Evolutionary conservation across 2,329 filamentous ascomycete genomes (phyloP), one percentile per base, ranked within the genome.

Genomic region (Lasiodiplodia gonubiensis): DNA sequence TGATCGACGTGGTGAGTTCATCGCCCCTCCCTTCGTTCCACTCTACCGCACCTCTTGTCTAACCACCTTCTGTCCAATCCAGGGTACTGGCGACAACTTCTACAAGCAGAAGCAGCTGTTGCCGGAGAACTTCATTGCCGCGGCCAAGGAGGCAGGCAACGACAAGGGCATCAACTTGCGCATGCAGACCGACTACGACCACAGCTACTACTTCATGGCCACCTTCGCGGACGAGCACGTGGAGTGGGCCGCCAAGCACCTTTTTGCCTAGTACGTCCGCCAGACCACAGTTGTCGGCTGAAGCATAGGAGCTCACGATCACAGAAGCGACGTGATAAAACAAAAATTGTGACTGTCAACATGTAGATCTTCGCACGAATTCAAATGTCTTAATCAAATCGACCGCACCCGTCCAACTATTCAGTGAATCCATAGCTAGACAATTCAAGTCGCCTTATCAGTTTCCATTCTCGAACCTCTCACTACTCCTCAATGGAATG

Each of bases 191-290:
- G 93, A 89, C 70, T 98, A 99, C 77, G 95, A 99, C 79, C 95
- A 99, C 82, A 97, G 93, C 70, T 99, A 99, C 83, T 99, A 89
- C 81, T 97, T 97, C 81, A 96, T 99, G 84, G 90, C 94, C 42
- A 89, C 89, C 18, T 99, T 99, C 78, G 88, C 90, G 52, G 90
- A 92, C 75, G 94, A 98, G 73, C 95, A 99, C 80, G 86, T 98
- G 72, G 90, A 92, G 74, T 93, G 96, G 81, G 93, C 93, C 69
- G 94, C 94, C 71, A 97, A 95, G 84, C 90, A 93, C 77, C 82
- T 97, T 67, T 83, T 87, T 73, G 83, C 81, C 75, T 88, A 88
- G 77, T 79, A 77, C 72, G 77, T 77, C 59, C 61, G 30, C 33
- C 46, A 53, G 33, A 33, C 61, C 25, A 7, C 23, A 4, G 10